These are phyloP conservation scores for Lactifluus piperatus DNA, from an alignment of 768 basidiomycete genomes.

Conservation along the genomic window DNA sequence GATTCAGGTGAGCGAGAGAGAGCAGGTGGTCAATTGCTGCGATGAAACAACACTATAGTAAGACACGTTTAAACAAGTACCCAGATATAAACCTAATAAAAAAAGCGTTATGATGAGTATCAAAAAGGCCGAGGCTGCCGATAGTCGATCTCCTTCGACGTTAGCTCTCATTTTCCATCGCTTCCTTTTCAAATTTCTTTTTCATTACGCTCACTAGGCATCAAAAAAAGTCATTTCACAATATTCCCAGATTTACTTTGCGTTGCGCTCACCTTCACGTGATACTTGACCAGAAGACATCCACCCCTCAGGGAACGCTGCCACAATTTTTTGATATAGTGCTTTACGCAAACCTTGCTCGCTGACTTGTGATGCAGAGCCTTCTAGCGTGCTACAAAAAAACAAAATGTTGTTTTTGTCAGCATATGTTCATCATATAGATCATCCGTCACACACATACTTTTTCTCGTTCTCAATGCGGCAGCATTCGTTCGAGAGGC, in stretches of 20 bases:
- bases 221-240: too few relatives aligned
- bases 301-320: slow-evolving; percentile 79
- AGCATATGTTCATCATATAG: not conserved
- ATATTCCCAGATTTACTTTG: too few relatives aligned
- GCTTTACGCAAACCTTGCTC: slow-evolving; percentile 75
- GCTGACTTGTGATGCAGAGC: slow-evolving; percentile 61
- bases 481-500: slow-evolving; percentile 77
- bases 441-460: slow-evolving; percentile 29
- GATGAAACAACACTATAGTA: too few relatives aligned
- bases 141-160: too few relatives aligned
- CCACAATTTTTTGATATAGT: slow-evolving; percentile 79
- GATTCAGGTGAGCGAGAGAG: too few relatives aligned
- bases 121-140: too few relatives aligned
- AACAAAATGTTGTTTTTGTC: not conserved
- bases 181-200: slow-evolving; percentile 69
- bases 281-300: slow-evolving; percentile 81
- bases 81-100: not conserved
- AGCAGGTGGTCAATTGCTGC: too few relatives aligned
- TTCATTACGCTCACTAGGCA: slow-evolving; percentile 73
- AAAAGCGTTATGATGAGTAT: too few relatives aligned
- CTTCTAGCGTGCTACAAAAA: slow-evolving; percentile 42
- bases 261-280: slow-evolving; percentile 57
- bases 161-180: slow-evolving; percentile 45
- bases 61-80: too few relatives aligned
- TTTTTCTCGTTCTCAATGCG: slow-evolving; percentile 59